Base-by-base conservation (phyloP, 169 alveolate genomes). In the Perkinsus marinus region DNA sequence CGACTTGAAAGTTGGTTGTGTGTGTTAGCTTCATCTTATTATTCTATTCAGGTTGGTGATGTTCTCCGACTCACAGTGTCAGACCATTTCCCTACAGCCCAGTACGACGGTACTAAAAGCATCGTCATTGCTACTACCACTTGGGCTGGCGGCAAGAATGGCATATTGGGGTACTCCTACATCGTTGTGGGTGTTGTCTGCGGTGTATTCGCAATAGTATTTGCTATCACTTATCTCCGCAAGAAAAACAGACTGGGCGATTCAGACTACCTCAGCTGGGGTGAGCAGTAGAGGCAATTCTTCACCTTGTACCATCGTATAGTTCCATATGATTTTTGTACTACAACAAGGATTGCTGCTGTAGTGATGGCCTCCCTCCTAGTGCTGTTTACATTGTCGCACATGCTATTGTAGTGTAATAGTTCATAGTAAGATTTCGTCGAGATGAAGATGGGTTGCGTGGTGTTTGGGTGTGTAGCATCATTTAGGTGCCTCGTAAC, bases 81-180 rank as follows among this genome's bases (percentile, higher is more conserved):
- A 26, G 91, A 46, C 90, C 30, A 91, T 30, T 93, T 89, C 90
- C 94, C 93, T 0, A 89, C 2, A 0, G 39, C 38, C 39, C 19
- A 39, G 36, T 93, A 91, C 92, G 68, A 39, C 39, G 94, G 94
- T 0, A 46, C 91, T 2, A 93, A 93, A 37, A 36, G 68, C 47
- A 93, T 91, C 39, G 91, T 93, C 39, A 68, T 93, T 16, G 91
- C 94, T 39, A 92, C 90, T 46, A 47, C n/a, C 68, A 93, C 93
- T 30, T 89, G 43, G 89, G 34, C 68, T 69, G 94, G 94, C 68
- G 94, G 94, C 26, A 93, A 68, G n/a, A 90, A 93, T 34, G 79
- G 57, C 7, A 39, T 68, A 36, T 57, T 93, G 68, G 91, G 93
- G 38, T 39, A 91, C 39, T 19, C 92, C 13, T 93, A 93, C 39